These are phyloP conservation scores for Neopestalotiopsis sp. DNA, from an alignment of 2,329 filamentous ascomycete species.

Conservation along the genomic window DNA sequence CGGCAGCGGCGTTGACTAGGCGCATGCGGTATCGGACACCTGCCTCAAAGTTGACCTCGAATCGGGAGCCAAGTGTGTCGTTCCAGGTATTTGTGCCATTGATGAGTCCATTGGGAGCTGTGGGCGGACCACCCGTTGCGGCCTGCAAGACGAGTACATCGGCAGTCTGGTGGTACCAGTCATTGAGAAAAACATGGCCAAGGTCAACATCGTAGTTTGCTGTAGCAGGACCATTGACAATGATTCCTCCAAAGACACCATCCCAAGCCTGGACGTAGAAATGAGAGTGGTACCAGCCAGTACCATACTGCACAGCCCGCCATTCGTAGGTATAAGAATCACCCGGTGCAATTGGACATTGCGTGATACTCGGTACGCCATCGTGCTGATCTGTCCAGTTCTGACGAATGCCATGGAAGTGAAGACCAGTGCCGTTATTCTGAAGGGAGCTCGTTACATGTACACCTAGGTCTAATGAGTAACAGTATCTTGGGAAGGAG, in stretches of 20 bases:
- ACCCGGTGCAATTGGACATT: conserved; percentile 58
- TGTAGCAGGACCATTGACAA: conserved; percentile 65
- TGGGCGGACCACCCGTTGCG: conserved; percentile 38
- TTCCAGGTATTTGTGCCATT: conserved; percentile 39
- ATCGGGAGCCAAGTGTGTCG: conserved; percentile 37
- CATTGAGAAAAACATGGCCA: conserved; percentile 62
- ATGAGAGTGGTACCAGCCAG: conserved; percentile 67
- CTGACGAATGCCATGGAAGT: conserved; percentile 69
- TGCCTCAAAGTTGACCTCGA: conserved; percentile 43
- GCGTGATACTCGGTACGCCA: conserved; percentile 56
- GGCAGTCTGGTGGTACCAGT: conserved; percentile 59
- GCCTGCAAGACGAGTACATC: conserved; percentile 41
- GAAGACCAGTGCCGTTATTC: conserved; percentile 65
- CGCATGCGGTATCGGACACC: conserved; percentile 52
- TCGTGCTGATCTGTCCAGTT: conserved; percentile 59
- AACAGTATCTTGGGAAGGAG: neutral
- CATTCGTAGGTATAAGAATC: conserved; percentile 62
- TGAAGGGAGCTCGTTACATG: conserved; percentile 57
- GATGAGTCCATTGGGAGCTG: conserved; percentile 48
- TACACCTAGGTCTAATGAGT: conserved; percentile 33
- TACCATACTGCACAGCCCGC: conserved; percentile 59
- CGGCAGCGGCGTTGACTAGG: conserved; percentile 48
- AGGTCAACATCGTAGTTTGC: conserved; percentile 69
- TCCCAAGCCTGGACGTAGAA: conserved; percentile 55
- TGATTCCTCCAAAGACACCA: conserved; percentile 64